phyloP scores from a whole-genome alignment of 805 yeast species.

The Wickerhamiella australiensis region DNA sequence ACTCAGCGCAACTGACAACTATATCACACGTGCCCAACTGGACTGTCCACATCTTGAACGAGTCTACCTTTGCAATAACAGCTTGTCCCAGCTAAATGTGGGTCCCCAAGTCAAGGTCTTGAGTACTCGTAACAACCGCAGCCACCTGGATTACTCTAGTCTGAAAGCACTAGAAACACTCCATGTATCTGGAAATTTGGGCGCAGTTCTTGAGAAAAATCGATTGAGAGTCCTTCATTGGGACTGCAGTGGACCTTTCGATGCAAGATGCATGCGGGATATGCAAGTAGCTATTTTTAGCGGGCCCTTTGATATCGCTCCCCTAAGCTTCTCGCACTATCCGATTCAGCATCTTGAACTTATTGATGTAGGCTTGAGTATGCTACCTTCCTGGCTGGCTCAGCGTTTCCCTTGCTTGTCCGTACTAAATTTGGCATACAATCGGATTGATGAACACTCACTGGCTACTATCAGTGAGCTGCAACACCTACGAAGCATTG shows the following conservation, averaged over 20 bases:
- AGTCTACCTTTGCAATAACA: neutral
- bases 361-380: neutral
- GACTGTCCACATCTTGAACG: neutral
- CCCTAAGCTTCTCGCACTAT: neutral
- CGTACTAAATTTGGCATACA: neutral
- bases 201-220: neutral
- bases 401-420: slow-evolving; percentile 1
- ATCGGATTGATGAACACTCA: neutral
- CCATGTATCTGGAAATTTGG: neutral
- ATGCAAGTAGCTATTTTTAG: neutral
- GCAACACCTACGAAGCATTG: neutral
- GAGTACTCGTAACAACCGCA: neutral
- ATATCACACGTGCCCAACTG: neutral
- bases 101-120: neutral
- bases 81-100: neutral
- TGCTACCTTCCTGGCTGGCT: neutral
- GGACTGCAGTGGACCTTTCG: neutral
- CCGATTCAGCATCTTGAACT: slow-evolving; percentile 4
- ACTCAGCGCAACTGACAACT: neutral
- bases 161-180: neutral
- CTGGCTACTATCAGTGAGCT: neutral
- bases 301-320: neutral
- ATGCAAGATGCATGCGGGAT: neutral
- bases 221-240: neutral
- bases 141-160: neutral